Conservation (phyloP, 2,329 filamentous ascomycete species). For the Orbilia brochopaga region DNA sequence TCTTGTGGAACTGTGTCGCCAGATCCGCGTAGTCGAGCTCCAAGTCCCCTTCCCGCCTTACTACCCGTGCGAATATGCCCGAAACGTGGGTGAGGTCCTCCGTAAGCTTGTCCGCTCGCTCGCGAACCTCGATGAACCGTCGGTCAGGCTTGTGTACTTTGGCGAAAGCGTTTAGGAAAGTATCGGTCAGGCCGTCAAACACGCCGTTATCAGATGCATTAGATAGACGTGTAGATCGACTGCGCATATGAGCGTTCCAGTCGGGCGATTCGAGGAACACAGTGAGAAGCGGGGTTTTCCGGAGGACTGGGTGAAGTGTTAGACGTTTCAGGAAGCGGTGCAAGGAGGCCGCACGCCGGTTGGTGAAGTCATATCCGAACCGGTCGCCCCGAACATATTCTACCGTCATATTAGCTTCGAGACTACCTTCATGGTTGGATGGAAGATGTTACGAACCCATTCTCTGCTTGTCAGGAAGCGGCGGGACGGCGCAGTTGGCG, state of each 20-base stretch:
- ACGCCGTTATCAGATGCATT: constrained; percentile 69
- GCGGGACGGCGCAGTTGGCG: constrained; percentile 88
- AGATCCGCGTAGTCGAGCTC: constrained; percentile 88
- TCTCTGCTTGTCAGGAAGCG: constrained; percentile 96
- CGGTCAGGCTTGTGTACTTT: constrained; percentile 95
- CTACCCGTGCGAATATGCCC: constrained; percentile 91
- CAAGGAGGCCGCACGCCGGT: constrained; percentile 83
- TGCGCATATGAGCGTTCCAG: constrained; percentile 96
- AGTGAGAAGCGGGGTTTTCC: constrained; percentile 79
- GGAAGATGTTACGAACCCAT: constrained; percentile 63
- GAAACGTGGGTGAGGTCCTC: constrained; percentile 92
- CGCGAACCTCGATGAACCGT: constrained; percentile 90
- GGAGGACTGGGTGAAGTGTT: constrained; percentile 84
- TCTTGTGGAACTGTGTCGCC: constrained; percentile 91
- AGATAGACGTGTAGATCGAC: constrained; percentile 69
- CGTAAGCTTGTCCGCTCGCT: constrained; percentile 90
- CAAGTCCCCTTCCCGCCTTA: constrained; percentile 82
- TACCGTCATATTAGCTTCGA: constrained; percentile 27
- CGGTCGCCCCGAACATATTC: constrained; percentile 96
- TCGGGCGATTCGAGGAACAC: constrained; percentile 90
- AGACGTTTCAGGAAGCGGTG: constrained; percentile 88
- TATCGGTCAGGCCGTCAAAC: constrained; percentile 94
- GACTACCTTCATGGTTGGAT: not conserved
- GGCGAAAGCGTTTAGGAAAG: constrained; percentile 94
- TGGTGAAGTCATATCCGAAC: constrained; percentile 91